A percentile compares a stretch with the other conserved stretches of the same genome.
phyloP scores from a whole-genome alignment of 257 asterid genomes.

The Voacanga thouarsii region DNA sequence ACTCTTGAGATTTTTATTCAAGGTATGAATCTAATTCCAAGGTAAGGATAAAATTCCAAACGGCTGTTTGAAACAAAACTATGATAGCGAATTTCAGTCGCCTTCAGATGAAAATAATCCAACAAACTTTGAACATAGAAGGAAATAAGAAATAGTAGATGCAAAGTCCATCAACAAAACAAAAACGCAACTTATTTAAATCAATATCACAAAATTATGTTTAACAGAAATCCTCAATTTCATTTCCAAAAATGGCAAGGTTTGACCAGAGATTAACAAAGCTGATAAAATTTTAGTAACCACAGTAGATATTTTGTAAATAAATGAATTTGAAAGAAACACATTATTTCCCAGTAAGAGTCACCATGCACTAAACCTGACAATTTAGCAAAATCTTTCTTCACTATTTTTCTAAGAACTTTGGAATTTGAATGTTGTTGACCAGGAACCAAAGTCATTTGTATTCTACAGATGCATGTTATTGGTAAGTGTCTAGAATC shows the following conservation, averaged over 20 bases:
- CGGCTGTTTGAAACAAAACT: too few relatives aligned
- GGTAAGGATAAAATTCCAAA: background rate
- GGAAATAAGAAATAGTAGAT: background rate
- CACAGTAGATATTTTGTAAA: background rate
- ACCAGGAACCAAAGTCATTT: background rate
- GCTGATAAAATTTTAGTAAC: background rate
- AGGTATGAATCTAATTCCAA: background rate
- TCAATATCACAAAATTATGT: background rate
- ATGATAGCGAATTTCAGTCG: background rate
- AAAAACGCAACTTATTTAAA: background rate
- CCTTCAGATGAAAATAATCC: background rate
- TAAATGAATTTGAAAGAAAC: background rate
- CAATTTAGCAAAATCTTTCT: background rate
- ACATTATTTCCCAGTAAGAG: background rate
- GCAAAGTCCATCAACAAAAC: background rate
- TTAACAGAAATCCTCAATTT: background rate
- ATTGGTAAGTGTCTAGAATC: background rate
- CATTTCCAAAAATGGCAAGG: background rate
- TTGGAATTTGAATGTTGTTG: background rate
- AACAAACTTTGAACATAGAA: background rate
- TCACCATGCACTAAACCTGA: background rate
- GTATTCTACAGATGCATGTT: background rate
- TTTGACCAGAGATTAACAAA: background rate
- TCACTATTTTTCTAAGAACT: background rate
- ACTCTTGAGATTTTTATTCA: background rate